These are phyloP conservation scores for Pseudophaeomoniella oleicola DNA, from an alignment of 2,329 filamentous ascomycete genomes.

Conservation along the genomic window DNA sequence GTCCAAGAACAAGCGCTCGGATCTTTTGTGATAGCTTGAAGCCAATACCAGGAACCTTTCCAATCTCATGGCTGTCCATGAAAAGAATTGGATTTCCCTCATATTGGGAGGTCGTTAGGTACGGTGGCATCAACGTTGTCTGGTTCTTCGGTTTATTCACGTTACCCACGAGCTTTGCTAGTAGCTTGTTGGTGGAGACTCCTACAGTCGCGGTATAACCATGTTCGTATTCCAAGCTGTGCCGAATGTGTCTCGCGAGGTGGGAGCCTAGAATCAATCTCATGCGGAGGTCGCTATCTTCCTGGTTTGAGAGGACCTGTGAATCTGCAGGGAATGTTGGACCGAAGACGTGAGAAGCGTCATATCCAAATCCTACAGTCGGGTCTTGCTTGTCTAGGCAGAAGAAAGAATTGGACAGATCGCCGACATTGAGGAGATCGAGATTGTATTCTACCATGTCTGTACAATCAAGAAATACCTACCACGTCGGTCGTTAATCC, in stretches of 20 bases:
- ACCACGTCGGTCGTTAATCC: too few species aligned
- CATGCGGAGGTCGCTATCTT: constrained; percentile 28
- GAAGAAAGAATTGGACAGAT: constrained; percentile 61
- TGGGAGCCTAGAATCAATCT: constrained; percentile 68
- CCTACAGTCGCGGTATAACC: constrained; percentile 83
- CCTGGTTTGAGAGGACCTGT: constrained; percentile 7
- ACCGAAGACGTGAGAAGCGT: constrained; percentile 55
- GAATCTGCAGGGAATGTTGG: constrained; percentile 35
- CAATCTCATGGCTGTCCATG: constrained; percentile 60
- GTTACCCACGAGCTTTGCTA: constrained; percentile 73
- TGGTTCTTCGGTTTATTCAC: constrained; percentile 78
- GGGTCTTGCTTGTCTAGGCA: constrained; percentile 59
- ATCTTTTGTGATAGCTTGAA: constrained; percentile 60
- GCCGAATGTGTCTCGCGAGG: constrained; percentile 59
- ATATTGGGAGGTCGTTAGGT: constrained; percentile 18
- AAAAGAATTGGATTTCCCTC: constrained; percentile 48
- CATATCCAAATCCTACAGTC: constrained; percentile 64
- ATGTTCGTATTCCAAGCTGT: constrained; percentile 56
- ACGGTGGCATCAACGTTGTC: constrained; percentile 63
- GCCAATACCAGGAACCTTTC: constrained; percentile 74
- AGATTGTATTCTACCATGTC: constrained; percentile 76
- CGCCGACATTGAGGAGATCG: constrained; percentile 50
- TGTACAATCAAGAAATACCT: constrained; percentile 65
- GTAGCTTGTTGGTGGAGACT: constrained; percentile 71
- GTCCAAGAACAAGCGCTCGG: constrained; percentile 43